A percentile compares a stretch with the other conserved stretches of the same genome.
Evolutionary conservation across 371 early-diverging fungal species (phyloP).

Genomic region (Capniomyces stellatus): DNA sequence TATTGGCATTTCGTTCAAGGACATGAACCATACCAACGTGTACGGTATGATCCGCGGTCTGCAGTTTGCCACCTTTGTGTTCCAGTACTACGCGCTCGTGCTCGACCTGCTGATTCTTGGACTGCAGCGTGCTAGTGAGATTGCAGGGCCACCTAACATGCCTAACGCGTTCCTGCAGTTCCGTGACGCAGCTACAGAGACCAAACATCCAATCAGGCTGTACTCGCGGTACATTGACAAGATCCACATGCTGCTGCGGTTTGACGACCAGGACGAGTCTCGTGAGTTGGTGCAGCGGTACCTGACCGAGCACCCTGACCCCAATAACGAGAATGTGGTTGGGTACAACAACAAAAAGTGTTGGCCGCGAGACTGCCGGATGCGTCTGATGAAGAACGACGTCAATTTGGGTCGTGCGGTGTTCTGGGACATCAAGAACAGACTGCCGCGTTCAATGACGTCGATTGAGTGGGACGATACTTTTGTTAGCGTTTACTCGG

Average conservation of each 20-base stretch:
- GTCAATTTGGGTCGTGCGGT: constrained; percentile 88
- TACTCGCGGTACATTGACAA: constrained; percentile 89
- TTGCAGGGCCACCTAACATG: constrained; percentile 85
- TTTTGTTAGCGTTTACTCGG: constrained; percentile 88
- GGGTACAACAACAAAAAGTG: constrained; percentile 93
- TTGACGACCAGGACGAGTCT: constrained; percentile 73
- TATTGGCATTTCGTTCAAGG: constrained; percentile 94
- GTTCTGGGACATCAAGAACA: constrained; percentile 97
- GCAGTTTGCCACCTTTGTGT: constrained; percentile 94
- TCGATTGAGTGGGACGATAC: constrained; percentile 96
- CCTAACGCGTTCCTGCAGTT: constrained; percentile 96
- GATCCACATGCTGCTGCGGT: constrained; percentile 86
- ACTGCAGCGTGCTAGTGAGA: constrained; percentile 84
- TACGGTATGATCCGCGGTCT: constrained; percentile 96
- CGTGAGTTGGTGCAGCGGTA: constrained; percentile 92
- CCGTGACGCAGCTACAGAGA: constrained; percentile 79
- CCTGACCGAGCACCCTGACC: constrained; percentile 94
- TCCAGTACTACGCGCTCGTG: constrained; percentile 94
- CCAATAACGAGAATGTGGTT: constrained; percentile 96
- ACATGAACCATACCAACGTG: constrained; percentile 96
- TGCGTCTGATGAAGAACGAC: constrained; percentile 98
- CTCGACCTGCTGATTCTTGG: constrained; percentile 93
- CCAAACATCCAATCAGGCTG: constrained; percentile 90
- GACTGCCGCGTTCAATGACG: constrained; percentile 89
- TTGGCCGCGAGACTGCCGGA: constrained; percentile 97